phyloP scores from a whole-genome alignment of 306 rosid species.

The Pachyrhizus erosus region DNA sequence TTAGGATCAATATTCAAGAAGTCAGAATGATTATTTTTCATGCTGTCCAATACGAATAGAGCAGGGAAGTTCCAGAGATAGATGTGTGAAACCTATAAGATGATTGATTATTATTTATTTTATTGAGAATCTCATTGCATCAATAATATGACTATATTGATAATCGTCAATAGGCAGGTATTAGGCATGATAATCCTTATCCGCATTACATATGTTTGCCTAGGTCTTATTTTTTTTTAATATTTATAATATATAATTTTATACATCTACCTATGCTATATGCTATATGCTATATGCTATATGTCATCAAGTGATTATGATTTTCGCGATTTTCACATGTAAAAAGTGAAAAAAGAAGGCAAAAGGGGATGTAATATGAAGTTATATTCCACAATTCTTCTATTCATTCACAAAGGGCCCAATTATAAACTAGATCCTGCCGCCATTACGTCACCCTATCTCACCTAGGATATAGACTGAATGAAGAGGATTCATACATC shows the following conservation, averaged over 20 bases:
- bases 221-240: background rate
- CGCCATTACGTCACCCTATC: constrained; percentile 32
- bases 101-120: no score
- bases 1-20: background rate
- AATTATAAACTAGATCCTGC: background rate
- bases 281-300: background rate
- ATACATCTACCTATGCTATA: background rate
- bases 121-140: background rate
- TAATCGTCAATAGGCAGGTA: constrained; percentile 6
- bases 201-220: background rate
- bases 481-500: background rate
- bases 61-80: background rate
- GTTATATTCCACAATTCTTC: background rate
- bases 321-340: background rate
- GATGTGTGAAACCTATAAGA: background rate
- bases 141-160: background rate
- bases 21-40: background rate
- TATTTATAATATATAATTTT: background rate
- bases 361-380: background rate
- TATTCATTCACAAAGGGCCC: background rate
- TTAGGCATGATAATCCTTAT: background rate
- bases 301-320: background rate
- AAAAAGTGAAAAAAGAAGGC: background rate
- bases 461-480: background rate
- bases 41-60: background rate